A percentile compares a stretch with the other conserved stretches of the same genome.
phyloP scores from a whole-genome alignment of 148 eudicot species.

The Vaccinium myrtillus region DNA sequence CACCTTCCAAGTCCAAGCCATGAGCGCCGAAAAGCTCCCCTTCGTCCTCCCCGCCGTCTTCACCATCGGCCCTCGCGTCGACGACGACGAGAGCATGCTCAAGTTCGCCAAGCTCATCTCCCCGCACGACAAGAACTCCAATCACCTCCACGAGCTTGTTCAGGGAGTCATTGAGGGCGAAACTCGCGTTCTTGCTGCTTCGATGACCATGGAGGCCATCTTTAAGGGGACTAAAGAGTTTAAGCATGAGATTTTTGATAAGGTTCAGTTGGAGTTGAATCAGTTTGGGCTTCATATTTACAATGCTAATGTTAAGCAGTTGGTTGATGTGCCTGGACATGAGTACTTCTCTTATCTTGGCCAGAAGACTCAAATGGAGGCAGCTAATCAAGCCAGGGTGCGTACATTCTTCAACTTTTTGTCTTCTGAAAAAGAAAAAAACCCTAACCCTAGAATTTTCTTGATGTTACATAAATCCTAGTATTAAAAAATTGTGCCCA shows the following conservation, averaged over 20 bases:
- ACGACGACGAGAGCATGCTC: background rate
- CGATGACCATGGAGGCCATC: constrained; percentile 15
- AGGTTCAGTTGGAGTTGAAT: constrained; percentile 3
- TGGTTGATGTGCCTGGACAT: background rate
- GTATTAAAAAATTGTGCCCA: no score
- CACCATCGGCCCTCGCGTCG: background rate
- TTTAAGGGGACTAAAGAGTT: background rate
- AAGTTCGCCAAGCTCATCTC: constrained; percentile 3
- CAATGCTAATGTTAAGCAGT: constrained; percentile 8
- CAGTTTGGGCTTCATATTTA: constrained; percentile 10
- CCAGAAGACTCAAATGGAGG: constrained; percentile 4
- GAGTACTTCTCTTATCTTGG: constrained; percentile 13
- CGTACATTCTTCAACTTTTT: background rate
- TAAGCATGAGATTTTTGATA: constrained; percentile 5
- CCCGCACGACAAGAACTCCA: background rate
- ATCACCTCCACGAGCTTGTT: constrained; percentile 1
- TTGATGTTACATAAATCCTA: no score
- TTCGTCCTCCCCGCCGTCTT: constrained; percentile 9
- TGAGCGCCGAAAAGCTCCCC: constrained; percentile 13
- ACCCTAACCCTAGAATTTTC: no score
- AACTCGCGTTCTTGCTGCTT: constrained; percentile 5
- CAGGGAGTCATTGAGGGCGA: constrained; percentile 7
- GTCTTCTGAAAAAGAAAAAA: no score
- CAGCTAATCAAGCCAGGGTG: constrained; percentile 23
- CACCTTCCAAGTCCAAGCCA: constrained; percentile 13